Conservation (phyloP, 306 rosid genomes). For the Begonia fuchsioides region DNA sequence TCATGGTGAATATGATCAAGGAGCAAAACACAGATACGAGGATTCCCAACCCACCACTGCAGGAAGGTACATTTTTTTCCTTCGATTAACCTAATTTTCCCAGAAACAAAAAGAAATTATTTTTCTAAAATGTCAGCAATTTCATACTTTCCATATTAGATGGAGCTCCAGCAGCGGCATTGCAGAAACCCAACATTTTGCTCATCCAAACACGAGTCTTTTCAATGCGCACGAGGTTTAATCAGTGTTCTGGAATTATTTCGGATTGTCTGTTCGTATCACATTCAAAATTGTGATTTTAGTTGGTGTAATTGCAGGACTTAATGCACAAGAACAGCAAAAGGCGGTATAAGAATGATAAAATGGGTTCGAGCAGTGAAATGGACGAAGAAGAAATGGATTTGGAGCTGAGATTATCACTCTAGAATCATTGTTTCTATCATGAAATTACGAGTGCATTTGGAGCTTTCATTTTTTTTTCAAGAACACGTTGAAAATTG, state of each 20-base stretch:
- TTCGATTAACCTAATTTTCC: not conserved
- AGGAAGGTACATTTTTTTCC: conserved; percentile 29
- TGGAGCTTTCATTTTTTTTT: not conserved
- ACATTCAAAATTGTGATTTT: not conserved
- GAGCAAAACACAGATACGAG: conserved; percentile 49
- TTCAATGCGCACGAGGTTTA: conserved; percentile 23
- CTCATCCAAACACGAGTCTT: conserved; percentile 50
- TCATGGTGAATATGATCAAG: conserved; percentile 43
- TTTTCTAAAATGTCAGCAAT: not conserved
- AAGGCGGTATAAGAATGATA: conserved; percentile 39
- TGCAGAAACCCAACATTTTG: conserved; percentile 34
- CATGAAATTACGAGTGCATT: not conserved
- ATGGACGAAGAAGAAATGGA: conserved; percentile 80
- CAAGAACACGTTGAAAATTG: too few species aligned
- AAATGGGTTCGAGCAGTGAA: conserved; percentile 60
- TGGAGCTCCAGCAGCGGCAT: conserved; percentile 51
- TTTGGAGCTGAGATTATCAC: conserved; percentile 89
- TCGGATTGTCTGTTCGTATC: too few species aligned
- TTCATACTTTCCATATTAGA: too few species aligned
- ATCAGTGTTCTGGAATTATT: too few species aligned
- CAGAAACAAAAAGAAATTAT: too few species aligned
- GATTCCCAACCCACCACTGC: conserved; percentile 48
- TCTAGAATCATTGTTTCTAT: conserved; percentile 9
- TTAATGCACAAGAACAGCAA: conserved; percentile 23
- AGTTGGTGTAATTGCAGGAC: conserved; percentile 23